Percentiles rank a stretch among this genome's conserved stretches.
These are phyloP conservation scores for Rhytidiadelphus loreus DNA, from an alignment of 225 moss, liverwort and hornwort species.

Conservation along the genomic window DNA sequence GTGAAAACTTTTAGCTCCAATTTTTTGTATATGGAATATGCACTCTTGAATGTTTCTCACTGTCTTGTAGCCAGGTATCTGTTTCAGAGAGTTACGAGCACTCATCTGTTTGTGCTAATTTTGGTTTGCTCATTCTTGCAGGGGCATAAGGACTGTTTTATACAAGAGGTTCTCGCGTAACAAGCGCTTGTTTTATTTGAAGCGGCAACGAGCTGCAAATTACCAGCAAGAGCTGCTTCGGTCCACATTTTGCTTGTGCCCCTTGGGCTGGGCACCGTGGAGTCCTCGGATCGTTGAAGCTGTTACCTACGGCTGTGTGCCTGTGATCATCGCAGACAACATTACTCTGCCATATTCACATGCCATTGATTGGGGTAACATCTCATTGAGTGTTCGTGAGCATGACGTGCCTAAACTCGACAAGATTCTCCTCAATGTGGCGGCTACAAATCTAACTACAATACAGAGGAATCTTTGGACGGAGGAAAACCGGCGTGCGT, in stretches of 20 bases:
- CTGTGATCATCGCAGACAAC: slow-evolving; percentile 90
- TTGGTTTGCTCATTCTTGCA: slow-evolving; percentile 2
- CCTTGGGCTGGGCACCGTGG: slow-evolving; percentile 98
- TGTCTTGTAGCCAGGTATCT: not conserved
- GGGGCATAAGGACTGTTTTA: slow-evolving; percentile 66
- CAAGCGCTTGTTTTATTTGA: slow-evolving; percentile 47
- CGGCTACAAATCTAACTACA: slow-evolving; percentile 62
- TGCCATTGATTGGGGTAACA: slow-evolving; percentile 64
- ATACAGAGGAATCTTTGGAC: slow-evolving; percentile 86
- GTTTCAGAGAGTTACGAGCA: not conserved
- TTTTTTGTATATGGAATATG: not conserved
- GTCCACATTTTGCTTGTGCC: slow-evolving; percentile 82
- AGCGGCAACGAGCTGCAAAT: slow-evolving; percentile 48
- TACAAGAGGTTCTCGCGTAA: slow-evolving; percentile 73
- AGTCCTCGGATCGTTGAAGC: slow-evolving; percentile 95
- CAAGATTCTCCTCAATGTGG: slow-evolving; percentile 55
- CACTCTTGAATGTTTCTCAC: not conserved
- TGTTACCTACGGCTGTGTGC: slow-evolving; percentile 81
- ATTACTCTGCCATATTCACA: slow-evolving; percentile 85
- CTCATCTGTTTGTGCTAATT: not conserved
- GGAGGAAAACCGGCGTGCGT: slow-evolving; percentile 53
- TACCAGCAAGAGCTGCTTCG: slow-evolving; percentile 77
- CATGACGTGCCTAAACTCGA: slow-evolving; percentile 56
- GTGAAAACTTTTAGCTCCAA: not conserved
- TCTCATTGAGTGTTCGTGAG: slow-evolving; percentile 68